phyloP scores from a whole-genome alignment of 139 green algal species.

The Nannochloris sp. region DNA sequence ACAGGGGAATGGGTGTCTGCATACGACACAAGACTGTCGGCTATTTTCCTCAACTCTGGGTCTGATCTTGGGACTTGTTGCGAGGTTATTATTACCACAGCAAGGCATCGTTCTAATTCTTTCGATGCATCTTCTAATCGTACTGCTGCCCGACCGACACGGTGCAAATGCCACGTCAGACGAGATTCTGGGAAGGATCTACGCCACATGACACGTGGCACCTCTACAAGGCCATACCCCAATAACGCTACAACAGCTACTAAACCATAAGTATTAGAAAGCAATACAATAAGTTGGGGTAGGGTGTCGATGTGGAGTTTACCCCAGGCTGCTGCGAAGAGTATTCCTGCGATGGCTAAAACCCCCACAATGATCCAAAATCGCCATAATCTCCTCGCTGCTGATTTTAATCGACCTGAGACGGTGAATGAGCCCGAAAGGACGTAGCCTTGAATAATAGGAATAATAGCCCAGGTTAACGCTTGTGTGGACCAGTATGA shows the following conservation, averaged over 20 bases:
- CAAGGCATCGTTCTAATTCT: slow-evolving; percentile 32
- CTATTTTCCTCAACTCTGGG: slow-evolving; percentile 51
- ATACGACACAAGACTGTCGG: slow-evolving; percentile 43
- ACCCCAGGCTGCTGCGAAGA: slow-evolving; percentile 43
- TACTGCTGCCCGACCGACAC: slow-evolving; percentile 29
- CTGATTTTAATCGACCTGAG: slow-evolving; percentile 33
- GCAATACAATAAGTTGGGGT: slow-evolving; percentile 53
- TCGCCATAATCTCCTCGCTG: slow-evolving; percentile 59
- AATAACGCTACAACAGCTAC: slow-evolving; percentile 72
- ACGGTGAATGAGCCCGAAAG: slow-evolving; percentile 83
- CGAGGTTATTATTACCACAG: slow-evolving; percentile 39
- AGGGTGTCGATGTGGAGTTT: slow-evolving; percentile 39
- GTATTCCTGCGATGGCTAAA: slow-evolving; percentile 39
- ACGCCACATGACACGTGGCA: slow-evolving; percentile 71
- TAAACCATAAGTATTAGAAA: slow-evolving; percentile 85
- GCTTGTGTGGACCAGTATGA: slow-evolving; percentile 75
- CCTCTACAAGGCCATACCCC: slow-evolving; percentile 83
- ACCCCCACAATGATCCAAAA: slow-evolving; percentile 66
- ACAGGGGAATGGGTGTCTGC: slow-evolving; percentile 14
- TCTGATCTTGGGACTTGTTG: slow-evolving; percentile 66
- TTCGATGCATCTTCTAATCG: slow-evolving; percentile 39
- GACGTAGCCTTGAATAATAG: slow-evolving; percentile 75
- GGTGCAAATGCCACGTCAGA: slow-evolving; percentile 36
- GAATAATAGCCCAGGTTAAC: slow-evolving; percentile 82
- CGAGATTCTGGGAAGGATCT: slow-evolving; percentile 37